phyloP scores from a whole-genome alignment of 495 filamentous ascomycete genomes.

The Penicillium parvum region DNA sequence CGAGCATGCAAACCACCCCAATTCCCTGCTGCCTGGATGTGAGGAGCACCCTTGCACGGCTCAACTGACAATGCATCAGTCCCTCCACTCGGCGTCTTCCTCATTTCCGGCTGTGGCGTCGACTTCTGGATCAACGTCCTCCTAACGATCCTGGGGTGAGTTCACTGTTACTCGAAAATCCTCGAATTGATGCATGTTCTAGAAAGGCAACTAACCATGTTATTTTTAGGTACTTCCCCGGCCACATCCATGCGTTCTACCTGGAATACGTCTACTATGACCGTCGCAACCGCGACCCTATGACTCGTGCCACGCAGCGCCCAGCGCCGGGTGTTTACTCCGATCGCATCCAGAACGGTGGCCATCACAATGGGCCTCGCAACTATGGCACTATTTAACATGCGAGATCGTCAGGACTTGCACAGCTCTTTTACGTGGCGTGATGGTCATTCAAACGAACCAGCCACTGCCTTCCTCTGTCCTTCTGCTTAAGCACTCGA shows the following conservation, averaged over 20 bases:
- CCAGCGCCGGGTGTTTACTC: constrained; percentile 76
- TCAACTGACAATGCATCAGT: constrained; percentile 36
- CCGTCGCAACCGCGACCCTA: constrained; percentile 53
- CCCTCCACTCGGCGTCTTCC: constrained; percentile 59
- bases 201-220: background rate
- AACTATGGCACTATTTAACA: constrained; percentile 49
- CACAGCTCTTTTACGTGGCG: no score
- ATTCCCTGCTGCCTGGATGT: constrained; percentile 4
- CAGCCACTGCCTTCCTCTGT: no score
- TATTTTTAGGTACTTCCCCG: constrained; percentile 61
- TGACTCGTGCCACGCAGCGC: constrained; percentile 42
- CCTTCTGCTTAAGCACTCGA: no score
- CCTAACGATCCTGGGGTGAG: constrained; percentile 58
- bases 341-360: constrained; percentile 69
- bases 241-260: constrained; percentile 89
- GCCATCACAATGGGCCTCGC: constrained; percentile 31
- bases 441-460: no score
- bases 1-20: background rate
- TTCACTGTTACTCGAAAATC: no score
- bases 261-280: constrained; percentile 83
- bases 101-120: constrained; percentile 59
- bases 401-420: no score
- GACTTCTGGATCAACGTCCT: constrained; percentile 63
- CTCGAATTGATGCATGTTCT: no score
- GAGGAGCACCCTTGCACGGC: background rate